These are phyloP conservation scores for Mycosphaerella sp. DNA, from an alignment of 2,329 filamentous ascomycete genomes.

Conservation along the genomic window DNA sequence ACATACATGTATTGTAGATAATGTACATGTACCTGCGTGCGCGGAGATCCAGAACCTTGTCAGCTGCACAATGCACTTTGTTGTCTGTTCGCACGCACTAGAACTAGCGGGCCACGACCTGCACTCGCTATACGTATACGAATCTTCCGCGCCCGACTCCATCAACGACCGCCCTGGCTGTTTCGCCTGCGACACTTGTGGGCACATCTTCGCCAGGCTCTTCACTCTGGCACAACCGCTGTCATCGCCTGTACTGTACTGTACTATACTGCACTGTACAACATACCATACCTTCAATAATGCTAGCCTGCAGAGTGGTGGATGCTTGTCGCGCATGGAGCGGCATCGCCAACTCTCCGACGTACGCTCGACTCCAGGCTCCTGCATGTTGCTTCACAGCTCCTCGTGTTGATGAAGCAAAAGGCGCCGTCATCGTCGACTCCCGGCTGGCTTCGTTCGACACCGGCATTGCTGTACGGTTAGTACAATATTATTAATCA, in stretches of 20 bases:
- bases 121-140: not conserved
- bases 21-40: no score
- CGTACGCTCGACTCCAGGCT: not conserved
- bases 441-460: no score
- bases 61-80: not conserved
- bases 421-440: no score
- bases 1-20: not conserved
- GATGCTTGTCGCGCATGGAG: slow-evolving; percentile 10
- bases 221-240: not conserved
- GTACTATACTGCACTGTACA: no score
- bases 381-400: not conserved
- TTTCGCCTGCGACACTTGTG: slow-evolving; percentile 7
- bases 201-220: slow-evolving; percentile 6
- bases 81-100: slow-evolving; percentile 3
- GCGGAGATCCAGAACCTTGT: not conserved
- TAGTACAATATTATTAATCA: no score
- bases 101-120: slow-evolving; percentile 1
- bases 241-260: no score
- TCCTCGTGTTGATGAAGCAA: not conserved
- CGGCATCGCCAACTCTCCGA: not conserved
- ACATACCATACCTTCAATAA: not conserved
- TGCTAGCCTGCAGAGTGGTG: not conserved
- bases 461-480: no score
- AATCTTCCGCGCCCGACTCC: slow-evolving; percentile 2
- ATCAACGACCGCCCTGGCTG: slow-evolving; percentile 3